Conservation (phyloP, 1,284 basidiomycete species). For the Singerocomus inundabilis region DNA sequence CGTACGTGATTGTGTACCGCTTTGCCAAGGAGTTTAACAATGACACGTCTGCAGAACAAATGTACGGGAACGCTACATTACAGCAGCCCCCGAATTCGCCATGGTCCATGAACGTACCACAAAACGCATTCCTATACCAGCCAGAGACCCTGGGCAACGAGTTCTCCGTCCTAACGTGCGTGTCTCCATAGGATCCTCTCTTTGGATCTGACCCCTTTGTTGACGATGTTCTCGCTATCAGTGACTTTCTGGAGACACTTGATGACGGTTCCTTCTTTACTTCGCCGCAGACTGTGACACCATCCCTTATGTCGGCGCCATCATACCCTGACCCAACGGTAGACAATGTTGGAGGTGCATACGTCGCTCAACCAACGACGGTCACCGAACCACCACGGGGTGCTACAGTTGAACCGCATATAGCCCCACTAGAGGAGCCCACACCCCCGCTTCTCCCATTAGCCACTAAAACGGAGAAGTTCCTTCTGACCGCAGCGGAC, state of each 20-base stretch:
- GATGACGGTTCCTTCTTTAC: conserved; percentile 73
- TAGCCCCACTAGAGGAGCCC: conserved; percentile 26
- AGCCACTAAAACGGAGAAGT: conserved; percentile 80
- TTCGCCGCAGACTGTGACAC: conserved; percentile 47
- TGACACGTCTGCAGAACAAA: conserved; percentile 30
- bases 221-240: conserved; percentile 30
- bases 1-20: conserved; percentile 7
- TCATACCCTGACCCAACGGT: conserved; percentile 32
- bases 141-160: conserved; percentile 75
- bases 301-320: conserved; percentile 49
- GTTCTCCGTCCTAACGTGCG: conserved; percentile 77
- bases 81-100: conserved; percentile 38
- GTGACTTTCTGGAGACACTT: conserved; percentile 78
- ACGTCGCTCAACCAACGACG: conserved; percentile 16
- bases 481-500: conserved; percentile 93
- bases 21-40: conserved; percentile 9
- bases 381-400: conserved; percentile 17
- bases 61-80: conserved; percentile 31
- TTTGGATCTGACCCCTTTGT: background rate
- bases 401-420: conserved; percentile 15
- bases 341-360: conserved; percentile 13
- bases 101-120: conserved; percentile 53
- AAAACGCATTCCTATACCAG: conserved; percentile 58
- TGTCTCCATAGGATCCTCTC: conserved; percentile 16
- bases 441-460: conserved; percentile 53